These are phyloP conservation scores for Setaria italica DNA, from an alignment of 202 grass and related monocot genomes.

Conservation along the genomic window DNA sequence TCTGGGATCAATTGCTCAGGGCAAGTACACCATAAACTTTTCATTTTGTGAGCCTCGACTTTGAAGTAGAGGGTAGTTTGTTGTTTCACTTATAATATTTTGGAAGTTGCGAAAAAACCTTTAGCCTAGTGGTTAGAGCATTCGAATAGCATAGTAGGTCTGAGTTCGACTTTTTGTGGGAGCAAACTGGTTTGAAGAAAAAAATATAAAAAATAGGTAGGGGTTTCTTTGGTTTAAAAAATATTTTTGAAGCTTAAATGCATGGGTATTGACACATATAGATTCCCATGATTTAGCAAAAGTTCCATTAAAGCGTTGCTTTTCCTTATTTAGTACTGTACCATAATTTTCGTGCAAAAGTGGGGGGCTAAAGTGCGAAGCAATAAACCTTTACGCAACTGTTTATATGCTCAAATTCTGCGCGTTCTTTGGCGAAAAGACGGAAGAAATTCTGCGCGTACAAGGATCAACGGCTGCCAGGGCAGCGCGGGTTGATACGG, in stretches of 20 bases:
- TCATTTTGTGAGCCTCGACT: too few relatives aligned
- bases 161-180: too few relatives aligned
- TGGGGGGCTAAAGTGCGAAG: not conserved
- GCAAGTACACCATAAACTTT: too few relatives aligned
- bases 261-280: not conserved
- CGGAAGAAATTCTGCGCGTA: conserved; percentile 1
- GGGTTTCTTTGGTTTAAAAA: too few relatives aligned
- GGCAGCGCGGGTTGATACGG: not conserved
- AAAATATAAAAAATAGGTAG: too few relatives aligned
- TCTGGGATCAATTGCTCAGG: too few relatives aligned
- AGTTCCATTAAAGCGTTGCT: not conserved
- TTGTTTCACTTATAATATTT: not conserved
- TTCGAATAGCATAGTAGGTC: too few relatives aligned
- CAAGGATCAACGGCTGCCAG: not conserved
- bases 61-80: too few relatives aligned
- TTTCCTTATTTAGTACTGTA: not conserved
- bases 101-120: too few relatives aligned
- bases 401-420: conserved; percentile 2
- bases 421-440: not conserved
- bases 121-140: too few relatives aligned
- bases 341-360: not conserved
- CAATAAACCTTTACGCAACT: not conserved
- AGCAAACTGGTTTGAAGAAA: too few relatives aligned
- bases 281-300: not conserved
- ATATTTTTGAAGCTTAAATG: too few relatives aligned